Evolutionary conservation across 169 alveolate species (phyloP).

Genomic region (Plasmodium malariae): DNA sequence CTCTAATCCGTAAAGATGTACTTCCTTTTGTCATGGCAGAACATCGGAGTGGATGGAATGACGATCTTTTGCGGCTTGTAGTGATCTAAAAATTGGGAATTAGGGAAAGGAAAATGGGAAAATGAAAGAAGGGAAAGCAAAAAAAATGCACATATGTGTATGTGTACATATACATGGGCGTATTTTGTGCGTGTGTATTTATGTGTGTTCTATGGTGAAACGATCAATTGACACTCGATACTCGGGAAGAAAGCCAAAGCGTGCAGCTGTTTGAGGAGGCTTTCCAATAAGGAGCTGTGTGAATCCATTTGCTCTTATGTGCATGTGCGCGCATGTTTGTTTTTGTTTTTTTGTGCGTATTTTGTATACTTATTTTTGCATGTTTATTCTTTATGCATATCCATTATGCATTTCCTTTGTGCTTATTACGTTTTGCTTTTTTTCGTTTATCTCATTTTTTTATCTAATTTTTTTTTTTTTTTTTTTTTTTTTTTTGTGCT

Average conservation of each 20-base stretch:
- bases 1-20: constrained; percentile 25
- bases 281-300: too few species aligned
- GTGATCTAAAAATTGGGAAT: constrained; percentile 11
- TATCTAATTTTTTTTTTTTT: background rate
- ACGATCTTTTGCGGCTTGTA: constrained; percentile 34
- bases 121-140: background rate
- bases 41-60: constrained; percentile 60
- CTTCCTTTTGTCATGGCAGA: constrained; percentile 35
- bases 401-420: too few species aligned
- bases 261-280: too few species aligned
- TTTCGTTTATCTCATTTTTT: too few species aligned
- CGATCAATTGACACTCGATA: too few species aligned
- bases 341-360: background rate
- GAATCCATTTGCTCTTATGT: too few species aligned
- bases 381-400: too few species aligned
- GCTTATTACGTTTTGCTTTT: too few species aligned
- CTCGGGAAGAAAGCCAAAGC: too few species aligned
- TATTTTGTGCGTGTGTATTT: too few species aligned
- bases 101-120: background rate
- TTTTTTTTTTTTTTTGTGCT: background rate
- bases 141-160: background rate
- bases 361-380: background rate
- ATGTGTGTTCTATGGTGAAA: too few species aligned
- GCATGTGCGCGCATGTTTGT: background rate
- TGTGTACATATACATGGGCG: background rate